Base-by-base conservation (phyloP, 225 moss, liverwort and hornwort species). In the Thuidium tamariscinum region DNA sequence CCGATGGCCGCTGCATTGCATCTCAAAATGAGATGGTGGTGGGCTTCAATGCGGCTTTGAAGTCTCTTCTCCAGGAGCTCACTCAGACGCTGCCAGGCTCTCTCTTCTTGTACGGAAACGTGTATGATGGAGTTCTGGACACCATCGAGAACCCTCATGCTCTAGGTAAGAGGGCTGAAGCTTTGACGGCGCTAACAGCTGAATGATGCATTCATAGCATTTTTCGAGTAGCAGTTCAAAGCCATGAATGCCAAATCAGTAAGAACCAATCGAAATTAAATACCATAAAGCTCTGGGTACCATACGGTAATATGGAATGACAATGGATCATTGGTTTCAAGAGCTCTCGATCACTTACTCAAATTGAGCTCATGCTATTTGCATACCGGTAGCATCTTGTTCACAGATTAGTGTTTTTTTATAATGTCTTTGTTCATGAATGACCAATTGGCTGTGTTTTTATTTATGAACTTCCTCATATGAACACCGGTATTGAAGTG, bases 1-100 rank as follows among this genome's bases (percentile, higher is more conserved):
- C 62, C 10, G 94, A 95, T 54, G 96, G 97, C 49, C 80, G 60
- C 1, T 97, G 97, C 87, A 77, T 96, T 21, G 77, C 65, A 7
- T 77, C 48, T 75, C 91, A 94, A 64, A 97, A 97, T 41, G 82
- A 79, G 29, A 72, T 95, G 18, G 91, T 90, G 3, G 2, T 74
- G 68, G 84, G 82, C 37, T 95, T 93, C 86, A 97, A 97, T 57
- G 20, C 12, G 27, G 94, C 87, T 4, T 34, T 95, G 76, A 86
- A 82, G 27, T 34, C 85, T 75, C 87, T 93, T 27, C 39, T 92
- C n/a, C 65, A 25, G 5, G 77, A 83, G 30, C 91, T 97, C 36
- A 85, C 78, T 13, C 84, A 49, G 8, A 74, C 82, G 21, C 89
- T 97, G 63, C 88, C 93, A 29, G 88, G 91, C 54, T 90, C 95